These are phyloP conservation scores for Dacryopinax spathularia DNA, from an alignment of 768 basidiomycete species.

Conservation along the genomic window DNA sequence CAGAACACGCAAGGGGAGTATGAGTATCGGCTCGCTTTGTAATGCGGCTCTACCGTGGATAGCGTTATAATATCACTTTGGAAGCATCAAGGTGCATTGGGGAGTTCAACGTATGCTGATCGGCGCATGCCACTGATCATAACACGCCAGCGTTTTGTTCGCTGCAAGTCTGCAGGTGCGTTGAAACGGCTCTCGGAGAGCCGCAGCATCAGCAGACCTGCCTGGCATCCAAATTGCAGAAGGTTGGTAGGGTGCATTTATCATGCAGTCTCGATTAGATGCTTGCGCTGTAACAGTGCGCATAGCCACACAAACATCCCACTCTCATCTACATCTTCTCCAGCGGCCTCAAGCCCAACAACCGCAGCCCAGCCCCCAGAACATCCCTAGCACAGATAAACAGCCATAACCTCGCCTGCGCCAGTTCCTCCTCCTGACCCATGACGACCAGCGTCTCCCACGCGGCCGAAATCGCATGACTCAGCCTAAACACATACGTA, in stretches of 20 bases:
- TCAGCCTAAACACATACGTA: conserved; percentile 74
- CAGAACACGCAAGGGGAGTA: conserved; percentile 78
- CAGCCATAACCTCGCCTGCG: conserved; percentile 73
- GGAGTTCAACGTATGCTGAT: no score
- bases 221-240: no score
- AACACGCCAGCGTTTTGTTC: no score
- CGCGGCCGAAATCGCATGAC: conserved; percentile 78
- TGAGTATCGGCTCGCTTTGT: conserved; percentile 79
- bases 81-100: no score
- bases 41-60: conserved; percentile 1
- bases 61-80: neutral
- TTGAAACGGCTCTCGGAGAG: no score
- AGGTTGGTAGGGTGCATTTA: no score
- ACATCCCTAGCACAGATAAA: conserved; percentile 83
- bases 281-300: no score
- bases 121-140: no score
- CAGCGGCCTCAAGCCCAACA: conserved; percentile 77
- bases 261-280: no score
- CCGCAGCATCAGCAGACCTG: no score
- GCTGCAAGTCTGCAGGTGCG: no score
- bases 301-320: no score
- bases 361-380: conserved; percentile 68
- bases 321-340: conserved; percentile 83
- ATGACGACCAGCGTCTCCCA: conserved; percentile 86
- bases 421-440: conserved; percentile 58